These are phyloP conservation scores for Malassezia yamatoensis DNA, from an alignment of 1,284 basidiomycete species.

Conservation along the genomic window DNA sequence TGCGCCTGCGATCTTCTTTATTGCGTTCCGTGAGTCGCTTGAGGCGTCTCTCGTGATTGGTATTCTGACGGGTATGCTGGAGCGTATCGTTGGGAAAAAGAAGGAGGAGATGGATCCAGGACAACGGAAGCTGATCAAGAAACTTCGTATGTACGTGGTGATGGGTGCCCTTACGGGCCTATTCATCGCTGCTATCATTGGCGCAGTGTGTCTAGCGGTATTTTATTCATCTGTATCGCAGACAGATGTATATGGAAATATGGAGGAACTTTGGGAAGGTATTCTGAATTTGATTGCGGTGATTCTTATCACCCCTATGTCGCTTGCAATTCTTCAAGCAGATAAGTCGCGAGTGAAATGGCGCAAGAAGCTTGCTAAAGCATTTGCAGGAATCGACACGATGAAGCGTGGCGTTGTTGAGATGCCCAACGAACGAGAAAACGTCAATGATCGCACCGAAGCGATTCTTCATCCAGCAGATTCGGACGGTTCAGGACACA, in stretches of 20 bases:
- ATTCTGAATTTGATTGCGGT: conserved; percentile 44
- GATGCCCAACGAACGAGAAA: not conserved
- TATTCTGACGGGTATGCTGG: conserved; percentile 41
- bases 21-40: conserved; percentile 41
- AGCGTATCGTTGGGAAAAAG: conserved; percentile 28
- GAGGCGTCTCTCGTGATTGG: conserved; percentile 44
- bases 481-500: not conserved
- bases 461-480: conserved; percentile 1
- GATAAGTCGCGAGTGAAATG: conserved; percentile 38
- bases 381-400: conserved; percentile 19
- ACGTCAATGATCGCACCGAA: not conserved
- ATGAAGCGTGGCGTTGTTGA: not conserved
- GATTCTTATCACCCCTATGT: conserved; percentile 43
- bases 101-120: conserved; percentile 18
- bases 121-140: conserved; percentile 24
- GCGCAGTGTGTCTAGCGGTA: conserved; percentile 40
- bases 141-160: conserved; percentile 26
- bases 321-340: conserved; percentile 38
- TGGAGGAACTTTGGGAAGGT: conserved; percentile 46
- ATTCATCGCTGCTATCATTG: conserved; percentile 33
- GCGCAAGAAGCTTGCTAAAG: conserved; percentile 34
- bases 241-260: conserved; percentile 53
- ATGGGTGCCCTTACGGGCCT: conserved; percentile 33
- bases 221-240: conserved; percentile 46
- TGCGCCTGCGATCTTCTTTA: conserved; percentile 45